Evolutionary conservation across 2,329 filamentous ascomycete species (phyloP).

Genomic region (Camillea tinctor): DNA sequence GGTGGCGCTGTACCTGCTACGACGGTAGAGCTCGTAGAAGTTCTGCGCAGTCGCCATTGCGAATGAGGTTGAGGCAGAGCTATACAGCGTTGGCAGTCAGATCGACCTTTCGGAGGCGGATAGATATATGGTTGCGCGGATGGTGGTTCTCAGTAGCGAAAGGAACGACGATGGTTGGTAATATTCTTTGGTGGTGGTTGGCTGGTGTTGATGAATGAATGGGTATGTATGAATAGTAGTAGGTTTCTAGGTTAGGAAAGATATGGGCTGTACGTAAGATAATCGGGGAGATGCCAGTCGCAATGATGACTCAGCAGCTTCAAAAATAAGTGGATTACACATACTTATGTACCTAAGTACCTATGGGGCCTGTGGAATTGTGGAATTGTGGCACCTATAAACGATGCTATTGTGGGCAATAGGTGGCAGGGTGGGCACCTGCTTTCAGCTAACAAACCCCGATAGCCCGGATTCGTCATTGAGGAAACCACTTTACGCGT

Average conservation of each 20-base stretch:
- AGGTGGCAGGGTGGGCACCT: too few relatives aligned
- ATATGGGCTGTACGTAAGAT: not conserved
- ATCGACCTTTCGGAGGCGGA: not conserved
- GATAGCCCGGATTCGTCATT: slow-evolving; percentile 1
- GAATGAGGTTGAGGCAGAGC: slow-evolving; percentile 6
- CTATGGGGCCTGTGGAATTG: not conserved
- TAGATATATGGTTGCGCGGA: not conserved
- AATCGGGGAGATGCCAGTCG: not conserved
- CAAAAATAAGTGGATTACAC: not conserved
- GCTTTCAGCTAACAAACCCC: not conserved
- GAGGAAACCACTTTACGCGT: slow-evolving; percentile 32
- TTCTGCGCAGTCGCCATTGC: slow-evolving; percentile 50
- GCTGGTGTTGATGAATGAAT: not conserved
- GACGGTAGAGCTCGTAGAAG: slow-evolving; percentile 94
- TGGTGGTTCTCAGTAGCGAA: not conserved
- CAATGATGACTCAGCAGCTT: not conserved
- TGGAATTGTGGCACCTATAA: too few relatives aligned
- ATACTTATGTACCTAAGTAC: not conserved
- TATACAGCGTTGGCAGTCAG: not conserved
- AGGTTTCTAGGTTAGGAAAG: not conserved
- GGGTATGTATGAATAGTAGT: not conserved
- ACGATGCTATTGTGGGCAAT: not conserved
- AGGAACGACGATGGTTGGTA: not conserved
- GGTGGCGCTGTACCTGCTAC: slow-evolving; percentile 74
- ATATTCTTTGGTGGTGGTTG: not conserved